These are phyloP conservation scores for Xylaria castorea DNA, from an alignment of 495 filamentous ascomycete genomes.

Conservation along the genomic window DNA sequence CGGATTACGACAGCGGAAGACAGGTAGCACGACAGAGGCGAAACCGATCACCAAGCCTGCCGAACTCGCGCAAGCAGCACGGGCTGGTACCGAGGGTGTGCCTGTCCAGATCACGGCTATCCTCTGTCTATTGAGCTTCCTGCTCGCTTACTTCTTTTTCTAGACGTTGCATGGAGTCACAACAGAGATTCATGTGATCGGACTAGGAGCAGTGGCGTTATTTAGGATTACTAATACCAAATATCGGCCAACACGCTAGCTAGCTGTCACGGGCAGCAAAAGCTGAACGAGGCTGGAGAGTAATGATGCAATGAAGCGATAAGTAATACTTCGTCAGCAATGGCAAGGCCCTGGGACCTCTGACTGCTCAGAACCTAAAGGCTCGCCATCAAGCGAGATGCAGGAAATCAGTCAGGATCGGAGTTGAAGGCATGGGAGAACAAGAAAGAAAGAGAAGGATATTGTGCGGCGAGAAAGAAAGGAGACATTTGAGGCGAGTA, in stretches of 20 bases:
- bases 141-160: conserved; percentile 95
- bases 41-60: conserved; percentile 46
- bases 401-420: background rate
- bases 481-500: conserved; percentile 2
- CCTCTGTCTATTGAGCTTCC: conserved; percentile 86
- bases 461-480: background rate
- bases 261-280: background rate
- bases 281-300: background rate
- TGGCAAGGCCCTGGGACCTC: conserved; percentile 22
- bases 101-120: conserved; percentile 82
- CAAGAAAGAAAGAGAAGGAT: background rate
- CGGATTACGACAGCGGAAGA: conserved; percentile 74
- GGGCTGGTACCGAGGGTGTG: conserved; percentile 72
- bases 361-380: conserved; percentile 16
- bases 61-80: conserved; percentile 60
- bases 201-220: background rate
- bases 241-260: background rate
- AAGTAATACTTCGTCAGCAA: conserved; percentile 10
- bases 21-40: conserved; percentile 51
- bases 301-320: conserved; percentile 9
- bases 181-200: conserved; percentile 1
- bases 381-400: conserved; percentile 9
- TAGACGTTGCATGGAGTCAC: conserved; percentile 48
- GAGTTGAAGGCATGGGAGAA: background rate
- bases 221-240: conserved; percentile 3